A percentile compares a stretch with the other conserved stretches of the same genome.
Evolutionary conservation across 2,329 filamentous ascomycete species (phyloP).

Genomic region (Elsinoe fawcettii): DNA sequence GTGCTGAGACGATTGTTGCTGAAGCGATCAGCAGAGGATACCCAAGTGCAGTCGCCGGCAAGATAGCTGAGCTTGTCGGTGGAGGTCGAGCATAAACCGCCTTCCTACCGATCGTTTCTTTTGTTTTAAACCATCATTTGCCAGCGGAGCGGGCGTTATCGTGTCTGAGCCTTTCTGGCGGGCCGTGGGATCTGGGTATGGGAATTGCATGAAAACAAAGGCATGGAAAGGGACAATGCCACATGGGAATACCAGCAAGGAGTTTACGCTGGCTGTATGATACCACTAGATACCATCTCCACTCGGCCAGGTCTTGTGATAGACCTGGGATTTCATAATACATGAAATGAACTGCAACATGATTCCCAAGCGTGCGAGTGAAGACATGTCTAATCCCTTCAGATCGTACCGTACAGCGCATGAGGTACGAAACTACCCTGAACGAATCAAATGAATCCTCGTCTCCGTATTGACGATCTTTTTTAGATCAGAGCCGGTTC

Average conservation of each 20-base stretch:
- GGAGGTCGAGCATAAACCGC: conserved; percentile 17
- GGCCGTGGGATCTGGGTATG: background rate
- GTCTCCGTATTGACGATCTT: background rate
- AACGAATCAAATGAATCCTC: background rate
- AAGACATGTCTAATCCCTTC: too few species aligned
- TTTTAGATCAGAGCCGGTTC: background rate
- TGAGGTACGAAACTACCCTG: background rate
- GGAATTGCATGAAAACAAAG: background rate
- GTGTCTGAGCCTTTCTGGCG: background rate
- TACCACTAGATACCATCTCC: conserved; percentile 17
- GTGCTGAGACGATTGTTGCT: conserved; percentile 69
- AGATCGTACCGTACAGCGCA: background rate
- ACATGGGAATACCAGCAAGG: background rate
- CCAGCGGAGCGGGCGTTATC: background rate
- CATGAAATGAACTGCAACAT: conserved; percentile 5
- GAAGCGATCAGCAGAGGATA: conserved; percentile 91
- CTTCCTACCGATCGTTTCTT: background rate
- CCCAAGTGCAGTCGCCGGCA: conserved; percentile 82
- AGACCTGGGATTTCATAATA: conserved; percentile 13
- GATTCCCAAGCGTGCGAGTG: background rate
- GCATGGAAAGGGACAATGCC: background rate
- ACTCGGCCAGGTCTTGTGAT: conserved; percentile 8
- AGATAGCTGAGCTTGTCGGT: conserved; percentile 77
- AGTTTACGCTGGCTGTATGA: conserved; percentile 13
- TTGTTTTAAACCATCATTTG: background rate